Percentiles rank a stretch among this genome's conserved stretches.
Evolutionary conservation across 1,139 yeast genomes (phyloP).

Genomic region (Geotrichum carabidarum): DNA sequence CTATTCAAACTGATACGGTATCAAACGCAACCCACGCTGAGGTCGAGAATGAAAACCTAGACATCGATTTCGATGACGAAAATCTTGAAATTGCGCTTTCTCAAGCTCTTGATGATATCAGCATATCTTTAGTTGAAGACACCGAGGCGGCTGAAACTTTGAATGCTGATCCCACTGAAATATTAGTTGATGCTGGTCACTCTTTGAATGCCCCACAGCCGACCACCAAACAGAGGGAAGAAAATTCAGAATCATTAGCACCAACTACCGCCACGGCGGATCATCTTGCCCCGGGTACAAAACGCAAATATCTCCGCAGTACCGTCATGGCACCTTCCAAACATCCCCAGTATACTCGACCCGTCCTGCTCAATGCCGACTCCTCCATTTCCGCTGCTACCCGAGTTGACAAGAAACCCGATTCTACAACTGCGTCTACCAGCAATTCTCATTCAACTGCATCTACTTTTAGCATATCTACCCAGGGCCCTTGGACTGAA

Average conservation of each 20-base stretch:
- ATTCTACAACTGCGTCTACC: not conserved
- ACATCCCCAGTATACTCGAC: conserved; percentile 8
- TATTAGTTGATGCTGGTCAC: not conserved
- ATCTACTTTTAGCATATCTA: conserved; percentile 7
- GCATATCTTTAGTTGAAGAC: not conserved
- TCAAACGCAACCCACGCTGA: no score
- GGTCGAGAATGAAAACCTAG: not conserved
- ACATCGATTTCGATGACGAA: not conserved
- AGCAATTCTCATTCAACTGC: not conserved
- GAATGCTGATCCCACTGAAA: not conserved
- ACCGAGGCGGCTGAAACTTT: not conserved
- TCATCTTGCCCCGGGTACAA: not conserved
- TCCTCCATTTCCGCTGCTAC: not conserved
- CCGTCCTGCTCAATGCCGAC: not conserved
- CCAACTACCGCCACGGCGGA: no score
- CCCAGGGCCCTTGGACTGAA: conserved; percentile 21
- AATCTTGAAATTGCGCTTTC: not conserved
- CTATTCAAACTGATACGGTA: no score
- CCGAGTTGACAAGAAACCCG: not conserved
- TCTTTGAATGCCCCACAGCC: not conserved
- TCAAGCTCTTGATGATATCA: conserved; percentile 2
- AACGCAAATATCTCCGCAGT: conserved; percentile 1
- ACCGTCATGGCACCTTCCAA: conserved; percentile 7
- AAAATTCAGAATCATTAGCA: no score
- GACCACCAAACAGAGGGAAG: not conserved